phyloP scores from a whole-genome alignment of 495 filamentous ascomycete species.

The Penicillium macrosclerotiorum region DNA sequence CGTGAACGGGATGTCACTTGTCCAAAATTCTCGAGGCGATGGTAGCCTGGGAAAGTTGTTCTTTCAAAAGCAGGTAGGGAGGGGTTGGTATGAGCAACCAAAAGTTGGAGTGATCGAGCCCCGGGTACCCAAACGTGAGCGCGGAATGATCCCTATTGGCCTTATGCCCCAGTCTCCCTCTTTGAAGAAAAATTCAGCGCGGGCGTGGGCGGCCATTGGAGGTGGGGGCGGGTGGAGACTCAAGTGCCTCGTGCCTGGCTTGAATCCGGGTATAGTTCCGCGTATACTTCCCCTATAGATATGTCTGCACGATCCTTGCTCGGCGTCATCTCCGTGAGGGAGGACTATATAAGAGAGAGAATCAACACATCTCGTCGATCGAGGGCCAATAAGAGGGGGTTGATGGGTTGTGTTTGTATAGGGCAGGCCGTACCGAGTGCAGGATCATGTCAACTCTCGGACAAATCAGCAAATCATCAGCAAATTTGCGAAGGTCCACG shows the following conservation, averaged over 20 bases:
- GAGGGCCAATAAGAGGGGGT: too few species aligned
- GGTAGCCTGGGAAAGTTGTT: constrained; percentile 1
- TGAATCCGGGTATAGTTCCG: too few species aligned
- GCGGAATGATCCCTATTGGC: constrained; percentile 19
- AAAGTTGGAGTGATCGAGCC: constrained; percentile 12
- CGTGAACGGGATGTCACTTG: not conserved
- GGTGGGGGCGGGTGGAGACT: not conserved
- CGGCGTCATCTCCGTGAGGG: too few species aligned
- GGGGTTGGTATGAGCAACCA: constrained; percentile 16
- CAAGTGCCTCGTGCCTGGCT: too few species aligned
- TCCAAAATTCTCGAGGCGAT: not conserved
- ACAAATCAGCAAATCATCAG: constrained; percentile 5
- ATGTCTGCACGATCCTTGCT: too few species aligned
- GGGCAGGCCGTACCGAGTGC: not conserved
- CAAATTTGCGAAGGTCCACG: too few species aligned
- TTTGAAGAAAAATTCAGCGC: constrained; percentile 1
- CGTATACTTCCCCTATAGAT: too few species aligned
- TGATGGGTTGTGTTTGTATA: not conserved
- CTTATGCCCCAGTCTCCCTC: too few species aligned
- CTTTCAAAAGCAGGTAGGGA: not conserved
- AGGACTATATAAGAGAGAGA: too few species aligned
- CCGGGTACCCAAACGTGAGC: constrained; percentile 1
- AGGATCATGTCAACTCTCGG: not conserved
- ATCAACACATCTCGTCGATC: too few species aligned
- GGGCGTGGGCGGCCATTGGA: constrained; percentile 9